Evolutionary conservation across 1,139 yeast genomes (phyloP).

Genomic region (Magnusiomyces clavatus): DNA sequence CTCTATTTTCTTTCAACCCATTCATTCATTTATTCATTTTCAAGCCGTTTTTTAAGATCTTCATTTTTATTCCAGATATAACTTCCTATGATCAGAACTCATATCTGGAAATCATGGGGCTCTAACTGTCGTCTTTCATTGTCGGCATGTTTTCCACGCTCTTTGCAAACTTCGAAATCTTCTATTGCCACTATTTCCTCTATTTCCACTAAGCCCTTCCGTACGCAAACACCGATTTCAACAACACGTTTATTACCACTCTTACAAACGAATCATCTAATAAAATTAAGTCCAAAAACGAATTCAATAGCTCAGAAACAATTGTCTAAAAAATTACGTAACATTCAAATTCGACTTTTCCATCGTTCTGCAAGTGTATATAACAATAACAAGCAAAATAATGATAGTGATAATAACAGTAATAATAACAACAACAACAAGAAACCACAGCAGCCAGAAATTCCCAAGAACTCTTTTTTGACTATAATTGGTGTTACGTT

Average conservation of each 20-base stretch:
- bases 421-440: background rate
- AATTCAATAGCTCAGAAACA: background rate
- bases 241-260: background rate
- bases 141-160: too few relatives aligned
- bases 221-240: background rate
- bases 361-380: background rate
- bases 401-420: background rate
- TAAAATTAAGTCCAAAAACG: background rate
- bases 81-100: background rate
- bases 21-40: background rate
- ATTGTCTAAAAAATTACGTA: background rate
- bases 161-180: background rate
- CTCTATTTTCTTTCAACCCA: background rate
- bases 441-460: background rate
- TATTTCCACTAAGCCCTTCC: background rate
- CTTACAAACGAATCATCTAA: background rate
- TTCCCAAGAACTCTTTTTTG: background rate
- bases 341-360: background rate
- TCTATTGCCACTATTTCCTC: background rate
- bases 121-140: too few relatives aligned
- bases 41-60: background rate
- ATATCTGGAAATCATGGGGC: background rate
- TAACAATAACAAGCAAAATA: background rate
- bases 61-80: background rate
- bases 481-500: conserved; percentile 5